These are phyloP conservation scores for Tuber microsphaerosporum DNA, from an alignment of 495 filamentous ascomycete species.

Conservation along the genomic window DNA sequence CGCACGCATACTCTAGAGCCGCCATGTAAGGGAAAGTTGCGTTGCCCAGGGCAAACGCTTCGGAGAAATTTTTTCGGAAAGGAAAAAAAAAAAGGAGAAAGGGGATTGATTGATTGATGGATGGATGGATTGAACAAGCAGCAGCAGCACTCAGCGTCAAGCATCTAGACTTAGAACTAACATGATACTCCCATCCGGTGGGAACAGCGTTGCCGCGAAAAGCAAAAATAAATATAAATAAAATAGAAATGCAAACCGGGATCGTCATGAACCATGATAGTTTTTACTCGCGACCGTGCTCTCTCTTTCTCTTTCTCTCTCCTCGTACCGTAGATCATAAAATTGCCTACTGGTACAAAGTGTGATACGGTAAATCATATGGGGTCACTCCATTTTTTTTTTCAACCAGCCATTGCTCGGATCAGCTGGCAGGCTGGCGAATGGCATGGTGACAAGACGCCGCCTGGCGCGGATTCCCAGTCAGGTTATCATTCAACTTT, in stretches of 20 bases:
- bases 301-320: too few species aligned
- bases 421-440: neutral
- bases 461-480: neutral
- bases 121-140: neutral
- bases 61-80: neutral
- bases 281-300: neutral
- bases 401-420: neutral
- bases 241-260: neutral
- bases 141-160: neutral
- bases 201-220: neutral
- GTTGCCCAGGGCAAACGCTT: neutral
- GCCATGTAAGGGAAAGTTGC: constrained; percentile 5
- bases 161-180: neutral
- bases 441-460: neutral
- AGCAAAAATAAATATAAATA: neutral
- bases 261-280: neutral
- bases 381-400: neutral
- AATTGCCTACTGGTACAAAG: neutral
- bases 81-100: neutral
- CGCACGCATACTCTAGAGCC: neutral
- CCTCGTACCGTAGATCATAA: too few species aligned
- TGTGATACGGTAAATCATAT: neutral
- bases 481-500: neutral
- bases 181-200: neutral
- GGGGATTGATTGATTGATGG: neutral